Evolutionary conservation across 163 green algal species (phyloP).

Genomic region (Scenedesmus sp.): DNA sequence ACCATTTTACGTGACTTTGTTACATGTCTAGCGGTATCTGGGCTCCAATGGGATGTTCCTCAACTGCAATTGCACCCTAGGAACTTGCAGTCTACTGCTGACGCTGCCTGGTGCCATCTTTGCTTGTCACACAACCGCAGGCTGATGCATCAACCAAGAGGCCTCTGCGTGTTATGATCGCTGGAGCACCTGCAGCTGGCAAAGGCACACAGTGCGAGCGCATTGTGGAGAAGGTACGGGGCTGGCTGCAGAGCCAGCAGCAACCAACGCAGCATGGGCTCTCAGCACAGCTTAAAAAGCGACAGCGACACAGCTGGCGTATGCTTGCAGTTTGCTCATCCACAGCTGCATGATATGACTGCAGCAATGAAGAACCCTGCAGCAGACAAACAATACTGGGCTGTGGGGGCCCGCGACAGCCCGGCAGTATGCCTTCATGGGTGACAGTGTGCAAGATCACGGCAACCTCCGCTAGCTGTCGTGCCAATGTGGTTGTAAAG

Average conservation of each 20-base stretch:
- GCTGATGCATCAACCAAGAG: constrained; percentile 32
- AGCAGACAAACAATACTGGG: too few species aligned
- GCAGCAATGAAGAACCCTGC: too few species aligned
- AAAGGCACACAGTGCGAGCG: constrained; percentile 99
- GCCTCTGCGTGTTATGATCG: constrained; percentile 94
- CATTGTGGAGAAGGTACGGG: constrained; percentile 95
- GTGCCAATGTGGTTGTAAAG: too few species aligned
- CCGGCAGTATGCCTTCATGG: too few species aligned
- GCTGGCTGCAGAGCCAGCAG: not conserved
- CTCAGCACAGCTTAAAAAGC: too few species aligned
- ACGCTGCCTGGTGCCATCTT: not conserved
- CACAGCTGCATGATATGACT: too few species aligned
- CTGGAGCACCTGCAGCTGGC: constrained; percentile 95
- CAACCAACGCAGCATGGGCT: not conserved
- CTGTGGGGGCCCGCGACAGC: too few species aligned
- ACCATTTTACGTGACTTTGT: not conserved
- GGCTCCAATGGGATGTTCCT: not conserved
- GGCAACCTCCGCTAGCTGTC: too few species aligned
- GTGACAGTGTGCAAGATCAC: too few species aligned
- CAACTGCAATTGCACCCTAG: not conserved
- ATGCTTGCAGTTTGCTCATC: too few species aligned
- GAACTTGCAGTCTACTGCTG: not conserved
- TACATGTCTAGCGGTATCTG: not conserved
- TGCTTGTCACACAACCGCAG: not conserved
- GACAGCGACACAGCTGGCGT: too few species aligned